Evolutionary conservation across 225 moss, liverwort and hornwort species (phyloP).

Genomic region (Takakia lepidozioides): DNA sequence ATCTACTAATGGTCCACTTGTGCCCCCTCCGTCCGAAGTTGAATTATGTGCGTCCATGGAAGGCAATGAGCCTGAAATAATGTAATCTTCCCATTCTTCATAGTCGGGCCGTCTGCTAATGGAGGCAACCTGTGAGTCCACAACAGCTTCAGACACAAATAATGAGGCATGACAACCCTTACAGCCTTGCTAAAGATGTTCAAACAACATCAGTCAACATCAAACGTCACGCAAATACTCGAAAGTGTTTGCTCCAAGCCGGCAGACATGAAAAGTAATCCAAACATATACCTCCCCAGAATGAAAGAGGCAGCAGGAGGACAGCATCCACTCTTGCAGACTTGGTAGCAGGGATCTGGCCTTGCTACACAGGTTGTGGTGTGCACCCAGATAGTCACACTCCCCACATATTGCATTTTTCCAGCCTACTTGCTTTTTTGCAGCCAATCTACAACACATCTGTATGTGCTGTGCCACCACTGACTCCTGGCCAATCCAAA

Average conservation of each 20-base stretch:
- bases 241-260: not conserved
- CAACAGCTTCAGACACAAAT: not conserved
- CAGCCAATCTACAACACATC: too few species aligned
- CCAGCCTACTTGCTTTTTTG: too few species aligned
- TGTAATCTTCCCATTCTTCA: not conserved
- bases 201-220: not conserved
- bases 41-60: too few species aligned
- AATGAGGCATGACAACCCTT: not conserved
- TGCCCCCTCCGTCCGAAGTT: not conserved
- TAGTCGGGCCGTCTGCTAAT: not conserved
- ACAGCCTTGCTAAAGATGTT: not conserved
- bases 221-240: not conserved
- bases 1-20: conserved; percentile 1
- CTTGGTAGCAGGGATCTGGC: too few species aligned
- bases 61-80: not conserved
- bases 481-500: too few species aligned
- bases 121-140: conserved; percentile 1
- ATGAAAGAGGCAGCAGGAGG: not conserved
- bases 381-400: too few species aligned
- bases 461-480: too few species aligned
- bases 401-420: too few species aligned
- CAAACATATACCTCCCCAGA: not conserved
- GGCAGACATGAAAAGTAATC: not conserved
- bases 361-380: too few species aligned
- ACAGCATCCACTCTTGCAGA: too few species aligned